phyloP scores from a whole-genome alignment of 352 stramenopile genomes.

The Pythium inflatum region DNA sequence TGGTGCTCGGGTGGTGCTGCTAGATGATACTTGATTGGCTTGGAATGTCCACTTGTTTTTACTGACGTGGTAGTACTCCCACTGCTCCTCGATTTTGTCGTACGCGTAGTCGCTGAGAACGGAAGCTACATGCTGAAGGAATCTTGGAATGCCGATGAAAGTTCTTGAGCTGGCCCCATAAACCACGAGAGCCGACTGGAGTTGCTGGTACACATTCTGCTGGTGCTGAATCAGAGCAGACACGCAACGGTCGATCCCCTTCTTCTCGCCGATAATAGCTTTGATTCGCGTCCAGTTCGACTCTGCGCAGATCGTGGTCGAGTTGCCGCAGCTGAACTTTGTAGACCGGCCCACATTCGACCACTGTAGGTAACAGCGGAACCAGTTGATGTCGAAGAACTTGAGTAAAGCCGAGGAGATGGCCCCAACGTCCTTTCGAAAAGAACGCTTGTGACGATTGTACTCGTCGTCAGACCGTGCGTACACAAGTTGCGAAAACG shows the following conservation, averaged over 20 bases:
- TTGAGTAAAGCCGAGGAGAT: background rate
- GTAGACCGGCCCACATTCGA: background rate
- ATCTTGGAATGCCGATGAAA: background rate
- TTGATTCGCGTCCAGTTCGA: background rate
- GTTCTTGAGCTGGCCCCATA: background rate
- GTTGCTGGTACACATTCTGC: background rate
- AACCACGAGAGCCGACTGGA: background rate
- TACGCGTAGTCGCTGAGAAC: background rate
- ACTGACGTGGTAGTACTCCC: background rate
- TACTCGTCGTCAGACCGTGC: background rate
- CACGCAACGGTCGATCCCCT: background rate
- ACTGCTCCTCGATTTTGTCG: background rate
- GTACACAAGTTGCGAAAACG: background rate
- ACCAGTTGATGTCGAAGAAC: background rate
- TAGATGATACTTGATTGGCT: background rate
- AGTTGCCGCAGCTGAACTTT: background rate
- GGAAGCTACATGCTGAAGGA: background rate
- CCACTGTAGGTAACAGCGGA: background rate
- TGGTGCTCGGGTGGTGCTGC: background rate
- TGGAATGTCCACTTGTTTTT: background rate
- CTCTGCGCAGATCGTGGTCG: background rate
- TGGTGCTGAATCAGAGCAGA: background rate
- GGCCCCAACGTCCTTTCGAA: background rate
- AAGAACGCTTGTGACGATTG: background rate
- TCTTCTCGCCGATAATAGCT: background rate